Conservation (phyloP, 306 rosid species). For the Prinsepia uniflora region DNA sequence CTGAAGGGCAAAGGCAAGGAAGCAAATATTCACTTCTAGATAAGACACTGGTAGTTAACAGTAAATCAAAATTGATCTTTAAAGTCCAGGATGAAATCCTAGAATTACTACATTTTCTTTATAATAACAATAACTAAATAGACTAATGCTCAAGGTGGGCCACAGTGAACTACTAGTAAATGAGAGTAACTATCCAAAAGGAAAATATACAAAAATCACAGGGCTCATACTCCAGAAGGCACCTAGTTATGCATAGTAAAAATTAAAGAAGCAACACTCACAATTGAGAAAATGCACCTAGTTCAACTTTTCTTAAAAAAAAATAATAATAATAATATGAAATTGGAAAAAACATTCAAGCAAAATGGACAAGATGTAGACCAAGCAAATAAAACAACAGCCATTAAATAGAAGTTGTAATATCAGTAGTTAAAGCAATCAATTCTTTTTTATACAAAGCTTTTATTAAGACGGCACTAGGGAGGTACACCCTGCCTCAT, state of each 20-base stretch:
- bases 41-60: not conserved
- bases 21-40: not conserved
- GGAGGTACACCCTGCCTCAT: not conserved
- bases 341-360: not conserved
- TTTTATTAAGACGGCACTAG: not conserved
- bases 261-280: not conserved
- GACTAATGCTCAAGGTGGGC: not conserved
- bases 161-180: not conserved
- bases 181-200: not conserved
- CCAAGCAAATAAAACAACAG: too few relatives aligned
- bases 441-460: not conserved
- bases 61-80: not conserved
- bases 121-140: not conserved
- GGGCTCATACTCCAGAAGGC: not conserved
- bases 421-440: not conserved
- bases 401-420: not conserved
- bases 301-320: too few relatives aligned
- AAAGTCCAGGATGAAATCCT: not conserved
- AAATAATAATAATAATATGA: too few relatives aligned
- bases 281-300: not conserved
- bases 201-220: not conserved
- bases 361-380: not conserved
- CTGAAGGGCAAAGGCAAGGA: conserved; percentile 1
- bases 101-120: not conserved
- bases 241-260: not conserved